These are phyloP conservation scores for Hamamelis virginiana DNA, from an alignment of 164 flowering plant genomes.

Conservation along the genomic window DNA sequence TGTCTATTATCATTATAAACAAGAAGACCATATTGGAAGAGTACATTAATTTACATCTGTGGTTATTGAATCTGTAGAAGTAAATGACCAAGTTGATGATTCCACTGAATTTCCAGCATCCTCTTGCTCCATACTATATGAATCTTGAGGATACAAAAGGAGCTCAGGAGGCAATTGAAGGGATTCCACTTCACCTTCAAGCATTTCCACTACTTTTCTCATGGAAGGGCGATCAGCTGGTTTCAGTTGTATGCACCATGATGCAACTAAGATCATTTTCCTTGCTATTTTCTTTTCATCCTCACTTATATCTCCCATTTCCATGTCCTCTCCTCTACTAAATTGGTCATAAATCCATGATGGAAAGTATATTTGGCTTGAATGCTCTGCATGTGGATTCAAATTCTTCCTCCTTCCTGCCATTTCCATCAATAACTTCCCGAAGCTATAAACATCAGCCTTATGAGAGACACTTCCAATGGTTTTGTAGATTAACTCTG, in stretches of 20 bases:
- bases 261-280: too few relatives aligned
- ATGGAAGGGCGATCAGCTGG: too few relatives aligned
- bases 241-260: too few relatives aligned
- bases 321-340: background rate
- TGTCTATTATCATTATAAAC: too few relatives aligned
- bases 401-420: slow-evolving; percentile 10
- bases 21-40: too few relatives aligned
- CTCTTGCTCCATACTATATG: too few relatives aligned
- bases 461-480: background rate
- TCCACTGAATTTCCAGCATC: too few relatives aligned
- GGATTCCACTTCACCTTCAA: background rate
- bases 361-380: slow-evolving; percentile 13
- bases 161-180: background rate
- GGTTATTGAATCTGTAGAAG: too few relatives aligned
- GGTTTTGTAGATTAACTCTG: background rate
- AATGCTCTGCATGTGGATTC: background rate
- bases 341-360: too few relatives aligned
- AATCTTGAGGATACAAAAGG: too few relatives aligned
- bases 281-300: background rate
- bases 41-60: too few relatives aligned
- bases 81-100: too few relatives aligned
- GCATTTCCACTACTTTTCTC: background rate
- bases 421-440: slow-evolving; percentile 15
- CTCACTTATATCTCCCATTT: background rate
- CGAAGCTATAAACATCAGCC: background rate